A percentile compares a stretch with the other conserved stretches of the same genome.
Conservation (phyloP, 2,329 filamentous ascomycete species). For the Penicillium thymicola region DNA sequence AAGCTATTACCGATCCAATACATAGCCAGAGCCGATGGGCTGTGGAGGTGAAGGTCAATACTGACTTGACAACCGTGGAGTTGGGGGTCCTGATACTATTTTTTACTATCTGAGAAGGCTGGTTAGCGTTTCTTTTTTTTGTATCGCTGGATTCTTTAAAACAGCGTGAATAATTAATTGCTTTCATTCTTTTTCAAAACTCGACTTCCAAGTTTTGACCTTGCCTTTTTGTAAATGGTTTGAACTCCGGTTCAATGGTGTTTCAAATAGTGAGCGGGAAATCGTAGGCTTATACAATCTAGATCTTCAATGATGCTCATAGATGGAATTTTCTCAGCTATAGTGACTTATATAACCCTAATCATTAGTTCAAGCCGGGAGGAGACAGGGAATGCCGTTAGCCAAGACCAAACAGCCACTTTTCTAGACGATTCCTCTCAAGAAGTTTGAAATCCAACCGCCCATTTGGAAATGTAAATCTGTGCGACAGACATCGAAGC, state of each 20-base stretch:
- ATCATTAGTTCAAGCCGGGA: neutral
- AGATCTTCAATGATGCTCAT: too few relatives aligned
- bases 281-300: too few relatives aligned
- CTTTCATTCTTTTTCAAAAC: neutral
- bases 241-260: fast-evolving
- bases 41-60: neutral
- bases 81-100: neutral
- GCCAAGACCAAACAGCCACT: neutral
- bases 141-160: neutral
- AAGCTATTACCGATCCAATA: neutral
- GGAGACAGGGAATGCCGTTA: too few relatives aligned
- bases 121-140: neutral
- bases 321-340: neutral
- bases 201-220: neutral
- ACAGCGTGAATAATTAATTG: neutral
- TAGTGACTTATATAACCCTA: neutral
- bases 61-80: neutral
- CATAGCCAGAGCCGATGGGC: neutral
- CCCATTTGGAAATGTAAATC: neutral
- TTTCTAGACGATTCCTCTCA: neutral
- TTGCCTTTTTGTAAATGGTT: neutral
- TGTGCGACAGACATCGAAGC: neutral
- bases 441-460: neutral
- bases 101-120: too few relatives aligned
- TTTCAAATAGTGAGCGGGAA: neutral